Evolutionary conservation across 106 monocot species (phyloP), one percentile per base, ranked within the genome.

Genomic region (Platanthera zijinensis): DNA sequence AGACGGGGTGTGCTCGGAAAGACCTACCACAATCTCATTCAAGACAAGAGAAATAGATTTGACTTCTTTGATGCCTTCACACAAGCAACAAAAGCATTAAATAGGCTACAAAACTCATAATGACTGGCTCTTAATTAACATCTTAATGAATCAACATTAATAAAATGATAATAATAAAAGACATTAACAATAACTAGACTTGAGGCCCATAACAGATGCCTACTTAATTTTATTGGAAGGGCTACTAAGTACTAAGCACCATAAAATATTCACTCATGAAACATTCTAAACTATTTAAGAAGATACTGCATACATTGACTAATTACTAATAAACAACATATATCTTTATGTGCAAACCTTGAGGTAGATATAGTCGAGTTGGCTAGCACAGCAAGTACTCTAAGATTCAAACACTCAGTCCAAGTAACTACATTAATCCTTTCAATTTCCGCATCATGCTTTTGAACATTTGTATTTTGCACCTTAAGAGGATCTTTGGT

Each of bases 331-430:
- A 18, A 61, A 57, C 15, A 57, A 3, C 59, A 5, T 61, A 19
- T 61, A 19, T 7, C 19, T 61, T n/a, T 10, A 48, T 53, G 21
- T 71, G 66, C 21, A 21, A 81, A 95, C 92, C 88, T 92, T 78
- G 95, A 84, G 61, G 45, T 80, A 59, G 87, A 82, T 30, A 94
- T 75, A 56, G 91, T 94, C 48, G 94, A 94, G 64, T 94, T 94
- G 21, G 79, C 74, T 51, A 94, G 89, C 5, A 94, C 94, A 1
- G 91, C 85, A 72, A 94, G 78, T 75, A 68, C 52, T 28, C 78
- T 81, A 78, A 94, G 89, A 79, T 94, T 88, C 78, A 94, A 76
- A 69, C 94, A 94, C 5, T 83, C 74, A 14, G 74, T 85, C 91
- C 89, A 94, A 19, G 87, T 84, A 70, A 77, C 84, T 8, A 95